Base-by-base conservation (phyloP, 106 monocot genomes). In the Platanthera zijinensis region DNA sequence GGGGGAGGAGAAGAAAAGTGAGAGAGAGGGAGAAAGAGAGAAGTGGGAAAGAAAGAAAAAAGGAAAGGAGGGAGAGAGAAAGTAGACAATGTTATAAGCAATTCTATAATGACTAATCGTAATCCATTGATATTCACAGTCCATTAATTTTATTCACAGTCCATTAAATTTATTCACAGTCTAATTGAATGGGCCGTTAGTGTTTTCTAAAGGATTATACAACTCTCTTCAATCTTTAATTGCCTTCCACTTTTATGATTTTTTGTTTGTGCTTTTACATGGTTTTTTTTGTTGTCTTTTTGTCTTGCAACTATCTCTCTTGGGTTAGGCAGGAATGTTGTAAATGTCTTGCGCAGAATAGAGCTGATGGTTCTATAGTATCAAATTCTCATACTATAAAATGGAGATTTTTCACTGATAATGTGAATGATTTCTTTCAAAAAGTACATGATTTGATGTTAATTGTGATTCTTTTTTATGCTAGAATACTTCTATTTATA, bases 361-460 rank as follows among this genome's bases (percentile, higher is more conserved):
- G 94, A 95, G 87, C n/a, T n/a, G 94, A 95, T 87, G 91, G 94
- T 72, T 89, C 94, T 50, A 72, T 95, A 25, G 57, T 91, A 52
- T 95, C 94, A 80, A 95, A 95, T 84, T 64, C 71, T 49, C 94
- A 95, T 82, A 95, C 94, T 48, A 74, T 83, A n/a, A 95, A 95
- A 77, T 95, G 94, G 94, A 87, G 94, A 86, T 80, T 95, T 76
- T 95, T 82, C 76, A 95, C 94, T 11, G 89, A 95, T 73, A 87
- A 84, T 52, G 94, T 84, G 51, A 89, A 91, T 21, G 87, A 89
- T 72, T 77, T 85, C 45, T 95, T 86, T 84, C 57, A 67, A 45
- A 89, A 91, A 81, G 94, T 69, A 91, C 18, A 87, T 83, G 69
- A 32, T 48, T 73, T 11, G 28, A 71, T 28, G 39, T 73, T 64